Base-by-base conservation (phyloP, 1,139 yeast genomes). In the Hansenula anomala region DNA sequence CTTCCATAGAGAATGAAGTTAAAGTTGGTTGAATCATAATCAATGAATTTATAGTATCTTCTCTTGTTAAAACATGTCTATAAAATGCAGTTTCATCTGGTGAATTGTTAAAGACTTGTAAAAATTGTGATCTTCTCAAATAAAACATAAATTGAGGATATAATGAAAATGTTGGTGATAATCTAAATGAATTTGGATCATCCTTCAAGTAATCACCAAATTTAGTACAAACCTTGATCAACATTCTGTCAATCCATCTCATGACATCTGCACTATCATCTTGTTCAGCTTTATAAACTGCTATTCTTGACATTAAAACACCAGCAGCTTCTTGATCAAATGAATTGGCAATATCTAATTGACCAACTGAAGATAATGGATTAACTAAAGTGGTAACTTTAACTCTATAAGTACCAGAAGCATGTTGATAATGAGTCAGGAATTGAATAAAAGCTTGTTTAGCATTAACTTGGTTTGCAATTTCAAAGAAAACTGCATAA, bases 281-380 rank as follows among this genome's bases (percentile, higher is more conserved):
- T 20, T 78, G 85, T 65, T 92, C 90, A 33, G 92, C 80, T 67
- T 86, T 92, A 71, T 77, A 85, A 38, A 92, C 89, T 6, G 97
- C 95, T 42, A 92, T 81, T 60, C 98, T 76, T 1, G 97, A 85
- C 89, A 90, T 87, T 48, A 92, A 71, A 1, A 90, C 97, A 9
- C 97, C 96, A 11, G 98, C 97, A 16, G 97, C 97, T 63, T 92
- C 98, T 68, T 94, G 98, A 64, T 92, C 99, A 62, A 92, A 92
- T n/a, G 94, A 71, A 26, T 67, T 68, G 9, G 78, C 72, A 45
- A 75, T 69, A 28, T 64, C 66, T 26, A 74, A 74, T 39, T 69
- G 72, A 38, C 78, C 80, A 22, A 61, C 59, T 4, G 39, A 42
- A 5, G 47, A 48, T 28, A 61, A 53, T 44, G 70, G 69, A 52